Evolutionary conservation across 352 stramenopile species (phyloP).

Genomic region (Phytophthora cryptogea): DNA sequence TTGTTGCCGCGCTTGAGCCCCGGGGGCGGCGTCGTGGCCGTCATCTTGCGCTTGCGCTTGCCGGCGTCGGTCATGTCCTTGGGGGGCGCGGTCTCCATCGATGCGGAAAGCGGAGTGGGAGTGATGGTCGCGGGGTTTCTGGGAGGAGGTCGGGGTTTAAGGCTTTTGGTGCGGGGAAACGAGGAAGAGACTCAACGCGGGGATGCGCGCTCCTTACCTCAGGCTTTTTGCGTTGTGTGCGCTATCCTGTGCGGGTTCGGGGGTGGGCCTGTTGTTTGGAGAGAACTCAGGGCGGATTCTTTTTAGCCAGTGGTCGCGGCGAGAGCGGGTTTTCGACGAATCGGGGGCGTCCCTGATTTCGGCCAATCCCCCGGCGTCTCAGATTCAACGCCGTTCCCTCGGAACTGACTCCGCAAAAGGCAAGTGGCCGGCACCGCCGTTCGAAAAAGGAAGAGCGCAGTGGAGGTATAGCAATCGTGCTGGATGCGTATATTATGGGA

Average conservation of each 20-base stretch:
- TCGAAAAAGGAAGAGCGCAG: slow-evolving; percentile 16
- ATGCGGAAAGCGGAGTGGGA: not conserved
- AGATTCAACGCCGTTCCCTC: slow-evolving; percentile 11
- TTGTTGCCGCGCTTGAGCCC: slow-evolving; percentile 58
- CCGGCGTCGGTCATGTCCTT: slow-evolving; percentile 36
- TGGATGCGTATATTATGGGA: not conserved
- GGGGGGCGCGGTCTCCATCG: slow-evolving; percentile 32
- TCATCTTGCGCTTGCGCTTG: slow-evolving; percentile 84
- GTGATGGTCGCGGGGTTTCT: slow-evolving; percentile 22
- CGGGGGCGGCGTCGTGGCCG: slow-evolving; percentile 41
- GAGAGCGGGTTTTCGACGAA: slow-evolving; percentile 15
- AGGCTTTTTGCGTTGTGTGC: slow-evolving; percentile 38
- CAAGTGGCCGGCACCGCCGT: not conserved
- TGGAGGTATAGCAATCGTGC: not conserved
- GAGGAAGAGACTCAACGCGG: not conserved
- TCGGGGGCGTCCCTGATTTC: slow-evolving; percentile 5
- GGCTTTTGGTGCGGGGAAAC: not conserved
- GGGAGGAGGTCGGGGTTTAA: slow-evolving; percentile 1
- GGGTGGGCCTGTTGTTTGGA: slow-evolving; percentile 10
- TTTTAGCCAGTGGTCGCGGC: slow-evolving; percentile 19
- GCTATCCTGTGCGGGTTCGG: slow-evolving; percentile 16
- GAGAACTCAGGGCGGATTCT: slow-evolving; percentile 31
- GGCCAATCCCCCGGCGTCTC: slow-evolving; percentile 20
- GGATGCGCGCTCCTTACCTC: slow-evolving; percentile 7
- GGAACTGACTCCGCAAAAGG: slow-evolving; percentile 25